Evolutionary conservation across 2,329 filamentous ascomycete genomes (phyloP).

Genomic region (Xylariaceae sp.): DNA sequence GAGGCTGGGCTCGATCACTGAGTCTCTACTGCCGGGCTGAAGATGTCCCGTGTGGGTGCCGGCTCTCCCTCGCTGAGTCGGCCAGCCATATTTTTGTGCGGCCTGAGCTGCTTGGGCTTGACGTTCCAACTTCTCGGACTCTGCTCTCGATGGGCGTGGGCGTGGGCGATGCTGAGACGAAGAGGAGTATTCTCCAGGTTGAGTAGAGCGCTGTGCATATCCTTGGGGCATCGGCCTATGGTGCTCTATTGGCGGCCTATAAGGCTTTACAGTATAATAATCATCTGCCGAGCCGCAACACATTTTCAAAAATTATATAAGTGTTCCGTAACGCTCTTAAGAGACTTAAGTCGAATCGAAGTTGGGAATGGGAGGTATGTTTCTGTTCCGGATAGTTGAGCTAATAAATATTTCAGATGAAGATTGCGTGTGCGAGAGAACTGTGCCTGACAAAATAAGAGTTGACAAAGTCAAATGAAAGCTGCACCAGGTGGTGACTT

Average conservation of each 20-base stretch:
- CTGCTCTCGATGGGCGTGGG: slow-evolving; percentile 1
- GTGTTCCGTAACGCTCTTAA: too few species aligned
- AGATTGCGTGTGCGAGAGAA: too few species aligned
- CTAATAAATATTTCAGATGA: background rate
- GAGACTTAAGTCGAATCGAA: slow-evolving; percentile 6
- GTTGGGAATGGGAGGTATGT: background rate
- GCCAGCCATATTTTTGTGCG: slow-evolving; percentile 21
- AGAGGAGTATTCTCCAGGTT: background rate
- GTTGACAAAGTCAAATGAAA: background rate
- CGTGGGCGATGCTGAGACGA: too few species aligned
- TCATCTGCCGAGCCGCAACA: slow-evolving; percentile 17
- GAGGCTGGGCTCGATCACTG: slow-evolving; percentile 19
- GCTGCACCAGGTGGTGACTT: background rate
- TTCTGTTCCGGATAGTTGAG: slow-evolving; percentile 13
- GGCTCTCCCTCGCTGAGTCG: background rate
- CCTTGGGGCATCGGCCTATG: background rate
- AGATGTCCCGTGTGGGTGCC: background rate
- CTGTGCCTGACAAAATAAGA: background rate
- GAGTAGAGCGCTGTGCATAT: background rate
- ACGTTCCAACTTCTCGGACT: slow-evolving; percentile 11
- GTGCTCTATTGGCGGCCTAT: slow-evolving; percentile 1
- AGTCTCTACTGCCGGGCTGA: slow-evolving; percentile 15
- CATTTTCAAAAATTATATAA: background rate
- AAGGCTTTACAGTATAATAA: slow-evolving; percentile 9
- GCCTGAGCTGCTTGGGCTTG: slow-evolving; percentile 16